Evolutionary conservation across 192 early-diverging fungal genomes (phyloP).

Genomic region (Backusella mclennaniae): DNA sequence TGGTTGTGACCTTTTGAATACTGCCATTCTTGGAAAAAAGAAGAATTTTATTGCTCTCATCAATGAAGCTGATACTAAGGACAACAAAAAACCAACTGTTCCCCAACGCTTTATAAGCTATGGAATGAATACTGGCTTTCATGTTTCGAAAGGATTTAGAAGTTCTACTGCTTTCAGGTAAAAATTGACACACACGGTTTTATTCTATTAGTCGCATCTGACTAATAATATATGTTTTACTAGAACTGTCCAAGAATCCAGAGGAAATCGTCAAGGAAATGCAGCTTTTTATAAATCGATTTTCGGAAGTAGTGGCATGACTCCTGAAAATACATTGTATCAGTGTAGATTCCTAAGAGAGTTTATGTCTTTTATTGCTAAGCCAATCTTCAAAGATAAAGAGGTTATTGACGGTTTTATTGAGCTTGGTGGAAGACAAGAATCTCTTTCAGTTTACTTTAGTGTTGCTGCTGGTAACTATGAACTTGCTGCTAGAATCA

Average conservation of each 20-base stretch:
- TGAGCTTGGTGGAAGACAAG: neutral
- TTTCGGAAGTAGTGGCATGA: neutral
- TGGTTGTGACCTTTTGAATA: neutral
- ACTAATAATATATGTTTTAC: neutral
- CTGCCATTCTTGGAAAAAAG: slow-evolving; percentile 19
- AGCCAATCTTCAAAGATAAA: neutral
- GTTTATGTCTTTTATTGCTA: neutral
- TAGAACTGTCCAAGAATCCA: slow-evolving; percentile 50
- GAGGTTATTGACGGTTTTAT: slow-evolving; percentile 5
- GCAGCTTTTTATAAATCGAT: slow-evolving; percentile 25
- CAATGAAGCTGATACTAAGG: neutral
- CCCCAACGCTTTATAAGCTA: neutral
- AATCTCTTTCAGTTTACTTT: slow-evolving; percentile 8
- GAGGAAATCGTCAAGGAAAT: slow-evolving; percentile 56
- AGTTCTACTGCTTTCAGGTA: slow-evolving; percentile 4
- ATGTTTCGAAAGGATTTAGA: slow-evolving; percentile 13
- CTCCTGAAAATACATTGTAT: neutral
- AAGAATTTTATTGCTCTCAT: slow-evolving; percentile 5
- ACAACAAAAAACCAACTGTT: neutral
- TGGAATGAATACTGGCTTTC: slow-evolving; percentile 11
- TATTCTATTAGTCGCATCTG: neutral
- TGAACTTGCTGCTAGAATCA: slow-evolving; percentile 3
- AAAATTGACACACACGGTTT: neutral
- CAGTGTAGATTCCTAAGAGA: neutral
- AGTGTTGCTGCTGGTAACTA: slow-evolving; percentile 25